A percentile compares a stretch with the other conserved stretches of the same genome.
Evolutionary conservation across 768 basidiomycete genomes (phyloP).

Genomic region (Mycena floridula): DNA sequence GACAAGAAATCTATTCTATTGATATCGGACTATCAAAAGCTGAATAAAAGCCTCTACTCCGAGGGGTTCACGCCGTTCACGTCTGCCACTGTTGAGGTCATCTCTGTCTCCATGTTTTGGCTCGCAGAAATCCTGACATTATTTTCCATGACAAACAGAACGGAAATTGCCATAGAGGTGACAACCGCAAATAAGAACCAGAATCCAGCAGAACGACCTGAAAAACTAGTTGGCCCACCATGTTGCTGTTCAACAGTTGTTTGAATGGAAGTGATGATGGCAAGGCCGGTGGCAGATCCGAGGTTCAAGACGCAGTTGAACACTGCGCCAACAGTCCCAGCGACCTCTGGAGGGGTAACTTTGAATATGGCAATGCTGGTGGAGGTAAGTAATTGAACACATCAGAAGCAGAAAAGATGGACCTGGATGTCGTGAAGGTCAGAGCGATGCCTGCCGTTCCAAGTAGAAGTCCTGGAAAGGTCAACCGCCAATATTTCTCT

Average conservation of each 20-base stretch:
- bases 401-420: no score
- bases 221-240: slow-evolving; percentile 24
- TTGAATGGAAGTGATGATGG: slow-evolving; percentile 43
- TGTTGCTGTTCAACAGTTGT: slow-evolving; percentile 31
- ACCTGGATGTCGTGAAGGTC: slow-evolving; percentile 43
- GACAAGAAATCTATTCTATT: no score
- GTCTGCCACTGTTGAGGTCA: no score
- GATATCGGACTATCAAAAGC: no score
- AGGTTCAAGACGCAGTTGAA: slow-evolving; percentile 50
- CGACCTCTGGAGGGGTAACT: slow-evolving; percentile 38
- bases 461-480: slow-evolving; percentile 44
- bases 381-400: no score
- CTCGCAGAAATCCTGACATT: no score
- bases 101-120: no score
- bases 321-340: slow-evolving; percentile 50
- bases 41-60: no score
- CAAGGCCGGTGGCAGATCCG: slow-evolving; percentile 44
- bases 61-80: no score
- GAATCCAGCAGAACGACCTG: slow-evolving; percentile 37
- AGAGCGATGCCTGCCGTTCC: slow-evolving; percentile 41
- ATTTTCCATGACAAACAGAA: slow-evolving; percentile 3
- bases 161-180: background rate
- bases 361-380: slow-evolving; percentile 50
- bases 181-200: slow-evolving; percentile 36
- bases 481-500: slow-evolving; percentile 37